Evolutionary conservation across 441 rosid genomes (phyloP).

Genomic region (Raphanus hybrid): DNA sequence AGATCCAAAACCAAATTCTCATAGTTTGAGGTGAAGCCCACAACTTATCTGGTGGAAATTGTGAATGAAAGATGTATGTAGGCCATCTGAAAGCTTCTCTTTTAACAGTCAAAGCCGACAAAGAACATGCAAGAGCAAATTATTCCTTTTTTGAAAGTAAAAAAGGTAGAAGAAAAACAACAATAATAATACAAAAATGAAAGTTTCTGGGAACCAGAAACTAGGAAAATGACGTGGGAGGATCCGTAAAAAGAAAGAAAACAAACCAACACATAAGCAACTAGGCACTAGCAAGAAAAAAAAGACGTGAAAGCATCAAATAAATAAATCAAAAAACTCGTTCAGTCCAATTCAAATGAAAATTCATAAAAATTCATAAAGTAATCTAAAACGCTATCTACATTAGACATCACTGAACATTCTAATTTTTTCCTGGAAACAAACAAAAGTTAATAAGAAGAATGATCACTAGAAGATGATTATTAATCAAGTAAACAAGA

Average conservation of each 20-base stretch:
- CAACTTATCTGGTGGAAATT: neutral
- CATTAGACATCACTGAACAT: conserved; percentile 42
- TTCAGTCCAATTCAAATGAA: conserved; percentile 34
- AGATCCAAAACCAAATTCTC: neutral
- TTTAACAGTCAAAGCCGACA: neutral
- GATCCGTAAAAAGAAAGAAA: neutral
- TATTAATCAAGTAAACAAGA: conserved; percentile 21
- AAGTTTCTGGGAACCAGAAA: neutral
- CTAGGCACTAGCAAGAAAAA: neutral
- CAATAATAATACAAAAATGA: neutral
- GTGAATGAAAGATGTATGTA: neutral
- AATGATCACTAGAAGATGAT: neutral
- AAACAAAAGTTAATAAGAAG: conserved; percentile 40
- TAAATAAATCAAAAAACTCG: conserved; percentile 19
- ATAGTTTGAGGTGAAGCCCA: neutral
- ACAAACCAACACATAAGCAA: neutral
- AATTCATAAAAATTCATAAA: conserved; percentile 35
- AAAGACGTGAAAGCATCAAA: conserved; percentile 33
- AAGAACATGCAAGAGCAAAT: neutral
- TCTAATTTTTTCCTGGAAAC: conserved; percentile 36
- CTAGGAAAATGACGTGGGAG: neutral
- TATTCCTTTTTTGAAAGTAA: too few species aligned
- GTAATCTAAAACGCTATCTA: conserved; percentile 38
- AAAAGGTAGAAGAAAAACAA: neutral
- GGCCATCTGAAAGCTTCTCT: neutral